phyloP scores from a whole-genome alignment of 768 basidiomycete genomes.

The Leccinellum albellum region DNA sequence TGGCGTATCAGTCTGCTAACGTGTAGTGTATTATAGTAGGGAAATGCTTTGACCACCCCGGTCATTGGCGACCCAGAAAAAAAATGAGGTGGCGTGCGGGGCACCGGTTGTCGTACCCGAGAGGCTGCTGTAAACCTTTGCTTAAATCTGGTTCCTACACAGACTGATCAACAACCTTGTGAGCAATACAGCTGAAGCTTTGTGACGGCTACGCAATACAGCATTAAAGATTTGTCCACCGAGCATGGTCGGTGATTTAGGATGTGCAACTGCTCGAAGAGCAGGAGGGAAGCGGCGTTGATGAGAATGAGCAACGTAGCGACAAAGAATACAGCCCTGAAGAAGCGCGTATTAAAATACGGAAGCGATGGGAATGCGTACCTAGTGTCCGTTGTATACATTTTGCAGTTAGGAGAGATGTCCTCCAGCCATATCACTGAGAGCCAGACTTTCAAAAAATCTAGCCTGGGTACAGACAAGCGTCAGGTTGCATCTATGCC shows the following conservation, averaged over 20 bases:
- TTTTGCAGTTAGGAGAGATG: neutral
- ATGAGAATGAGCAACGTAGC: neutral
- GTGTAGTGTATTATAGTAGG: too few relatives aligned
- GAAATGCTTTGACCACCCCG: too few relatives aligned
- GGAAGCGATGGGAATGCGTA: neutral
- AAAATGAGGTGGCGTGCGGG: too few relatives aligned
- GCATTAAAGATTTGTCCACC: neutral
- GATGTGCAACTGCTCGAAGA: neutral
- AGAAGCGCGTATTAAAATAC: neutral
- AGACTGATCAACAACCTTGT: too few relatives aligned
- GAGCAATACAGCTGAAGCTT: too few relatives aligned
- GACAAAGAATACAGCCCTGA: too few relatives aligned
- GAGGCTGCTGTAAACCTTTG: too few relatives aligned
- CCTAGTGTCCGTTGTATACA: neutral
- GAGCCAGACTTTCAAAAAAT: neutral
- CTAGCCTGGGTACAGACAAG: neutral
- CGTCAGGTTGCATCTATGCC: neutral
- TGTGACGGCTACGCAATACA: too few relatives aligned
- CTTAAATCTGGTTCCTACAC: too few relatives aligned
- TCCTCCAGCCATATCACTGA: neutral
- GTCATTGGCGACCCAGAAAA: too few relatives aligned
- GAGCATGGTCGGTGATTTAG: neutral
- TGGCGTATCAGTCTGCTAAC: too few relatives aligned
- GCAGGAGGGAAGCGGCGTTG: neutral
- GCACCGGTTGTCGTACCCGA: too few relatives aligned